A percentile compares a stretch with the other conserved stretches of the same genome.
Evolutionary conservation across 495 filamentous ascomycete species (phyloP).

Genomic region (Penicillium silybi): DNA sequence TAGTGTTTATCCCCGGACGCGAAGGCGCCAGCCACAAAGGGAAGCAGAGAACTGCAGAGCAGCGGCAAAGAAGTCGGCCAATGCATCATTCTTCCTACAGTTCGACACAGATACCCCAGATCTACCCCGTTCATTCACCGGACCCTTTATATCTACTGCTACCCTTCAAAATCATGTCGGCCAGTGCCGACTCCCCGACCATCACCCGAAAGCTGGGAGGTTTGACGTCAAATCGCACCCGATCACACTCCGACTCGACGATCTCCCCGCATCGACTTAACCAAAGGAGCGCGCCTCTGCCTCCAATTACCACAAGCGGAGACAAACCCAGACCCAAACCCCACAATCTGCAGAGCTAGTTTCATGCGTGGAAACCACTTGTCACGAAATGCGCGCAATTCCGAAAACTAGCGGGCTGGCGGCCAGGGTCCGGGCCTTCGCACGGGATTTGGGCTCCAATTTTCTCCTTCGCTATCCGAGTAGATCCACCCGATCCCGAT

Average conservation of each 20-base stretch:
- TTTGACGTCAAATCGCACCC: slow-evolving; percentile 5
- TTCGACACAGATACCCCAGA: not conserved
- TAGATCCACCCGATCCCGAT: slow-evolving; percentile 6
- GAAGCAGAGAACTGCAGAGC: slow-evolving; percentile 14
- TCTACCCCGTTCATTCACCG: slow-evolving; percentile 3
- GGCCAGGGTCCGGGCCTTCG: not conserved
- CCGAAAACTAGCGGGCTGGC: not conserved
- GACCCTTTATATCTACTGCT: slow-evolving; percentile 15
- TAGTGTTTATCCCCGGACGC: slow-evolving; percentile 16
- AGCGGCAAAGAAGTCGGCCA: slow-evolving; percentile 13
- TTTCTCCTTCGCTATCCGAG: slow-evolving; percentile 6
- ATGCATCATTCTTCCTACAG: slow-evolving; percentile 7
- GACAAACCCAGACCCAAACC: not conserved
- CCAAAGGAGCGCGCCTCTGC: slow-evolving; percentile 9
- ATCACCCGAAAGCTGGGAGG: slow-evolving; percentile 1
- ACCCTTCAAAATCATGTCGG: slow-evolving; percentile 2
- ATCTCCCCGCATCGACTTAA: slow-evolving; percentile 19
- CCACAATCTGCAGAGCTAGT: slow-evolving; percentile 5
- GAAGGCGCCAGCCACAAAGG: slow-evolving; percentile 9
- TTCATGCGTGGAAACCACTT: not conserved
- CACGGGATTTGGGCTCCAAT: not conserved
- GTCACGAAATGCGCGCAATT: not conserved
- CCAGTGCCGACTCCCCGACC: slow-evolving; percentile 1
- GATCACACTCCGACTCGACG: slow-evolving; percentile 5
- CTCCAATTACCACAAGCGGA: slow-evolving; percentile 16